Base-by-base conservation (phyloP, 176 grass and related monocot genomes). In the Avena sativa region DNA sequence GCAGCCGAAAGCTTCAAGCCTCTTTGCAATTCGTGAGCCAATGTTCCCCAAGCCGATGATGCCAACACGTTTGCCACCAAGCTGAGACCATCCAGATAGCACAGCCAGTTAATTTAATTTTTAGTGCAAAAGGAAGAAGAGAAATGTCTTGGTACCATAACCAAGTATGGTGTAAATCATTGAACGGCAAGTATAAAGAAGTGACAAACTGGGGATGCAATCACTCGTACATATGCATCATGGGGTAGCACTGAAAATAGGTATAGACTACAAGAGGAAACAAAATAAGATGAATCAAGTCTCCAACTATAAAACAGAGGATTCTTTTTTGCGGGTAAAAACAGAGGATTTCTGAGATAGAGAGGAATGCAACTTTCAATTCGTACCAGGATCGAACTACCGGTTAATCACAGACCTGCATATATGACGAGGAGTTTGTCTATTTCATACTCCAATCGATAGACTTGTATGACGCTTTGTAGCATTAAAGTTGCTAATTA, bases 21-120 rank as follows among this genome's bases (percentile, higher is more conserved):
- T 86, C 81, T 84, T 95, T 0, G 90, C 90, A 32, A 95, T 89
- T 2, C 10, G 23, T 0, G 83, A 90, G 9, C 93, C 93, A 46
- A 92, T 90, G 58, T 77, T 95, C 9, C 93, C 93, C 67, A 92
- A 6, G 0, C 93, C 93, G 16, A 95, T 68, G 83, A 95, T 87
- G 19, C 93, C 93, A 6, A 95, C 80, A 30, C 55, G 76, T 74
- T 87, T 85, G 38, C 90, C 90, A 51, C 88, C 71, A 3, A 95
- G 20, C 93, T 95, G 81, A 68, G 30, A 38, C 7, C 71, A 48
- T 25, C 20, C 14, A 74, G 14, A 74, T 34, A 34, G 2, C 74
- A 76, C 1, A 26, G 52, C 17, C 16, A 11, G 17, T 55, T 19
- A 9, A 9, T 71, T 53, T 16, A 10, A 14, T 50, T 52, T 28